Percentiles rank a stretch among this genome's conserved stretches.
Evolutionary conservation across 345 rosid species (phyloP).

Genomic region (thale cress (Arabidopsis thaliana)): TAIR10.1 NC_003074.8:20488501-20489000

Average conservation of each 20-base stretch:
- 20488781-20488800: no score
- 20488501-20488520: not conserved
- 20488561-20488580: not conserved
- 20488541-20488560: not conserved
- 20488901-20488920: no score
- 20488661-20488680: not conserved
- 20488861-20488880: no score
- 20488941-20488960: no score
- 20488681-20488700: not conserved
- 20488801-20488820: no score
- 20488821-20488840: no score
- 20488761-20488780: no score
- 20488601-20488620: not conserved
- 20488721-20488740: not conserved
- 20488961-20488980: no score
- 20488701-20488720: not conserved
- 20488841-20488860: no score
- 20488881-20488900: no score
- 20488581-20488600: slow-evolving; percentile 2
- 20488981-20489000: no score
- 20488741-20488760: not conserved
- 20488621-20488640: not conserved
- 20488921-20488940: no score
- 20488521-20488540: slow-evolving; percentile 1
- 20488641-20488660: not conserved